Evolutionary conservation across 768 basidiomycete species (phyloP).

Genomic region (Pisolithus marmoratus): DNA sequence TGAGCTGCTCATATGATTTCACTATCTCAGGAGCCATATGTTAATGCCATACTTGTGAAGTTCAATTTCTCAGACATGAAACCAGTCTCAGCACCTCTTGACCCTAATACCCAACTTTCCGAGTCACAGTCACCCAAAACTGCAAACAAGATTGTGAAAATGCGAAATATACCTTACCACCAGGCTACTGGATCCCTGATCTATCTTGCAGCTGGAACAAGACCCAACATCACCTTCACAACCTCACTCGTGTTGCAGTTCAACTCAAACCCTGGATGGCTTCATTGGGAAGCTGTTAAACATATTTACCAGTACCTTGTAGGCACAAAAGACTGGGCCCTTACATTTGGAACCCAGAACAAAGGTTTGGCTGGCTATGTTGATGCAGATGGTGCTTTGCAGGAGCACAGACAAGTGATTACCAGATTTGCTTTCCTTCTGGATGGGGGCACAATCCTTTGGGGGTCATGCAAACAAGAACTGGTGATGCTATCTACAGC

Average conservation of each 20-base stretch:
- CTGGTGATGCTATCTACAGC: too few species aligned
- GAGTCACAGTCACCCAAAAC: not conserved
- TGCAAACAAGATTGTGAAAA: not conserved
- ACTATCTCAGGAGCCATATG: not conserved
- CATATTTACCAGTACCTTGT: conserved; percentile 12
- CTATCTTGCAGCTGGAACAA: conserved; percentile 9
- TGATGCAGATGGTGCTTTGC: not conserved
- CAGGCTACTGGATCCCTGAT: conserved; percentile 2
- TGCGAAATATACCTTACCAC: not conserved
- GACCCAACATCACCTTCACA: conserved; percentile 12
- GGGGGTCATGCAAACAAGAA: too few species aligned
- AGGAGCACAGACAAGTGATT: conserved; percentile 2
- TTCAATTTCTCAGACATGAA: conserved; percentile 5
- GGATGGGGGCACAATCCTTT: conserved; percentile 1
- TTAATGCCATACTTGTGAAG: too few species aligned
- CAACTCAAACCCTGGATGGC: not conserved
- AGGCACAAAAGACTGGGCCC: not conserved
- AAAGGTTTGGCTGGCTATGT: too few species aligned
- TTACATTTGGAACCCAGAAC: not conserved
- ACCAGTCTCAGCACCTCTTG: not conserved
- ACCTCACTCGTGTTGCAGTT: conserved; percentile 11
- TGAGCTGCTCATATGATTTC: not conserved
- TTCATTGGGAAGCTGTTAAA: conserved; percentile 11
- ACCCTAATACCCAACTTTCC: not conserved
- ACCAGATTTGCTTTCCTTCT: conserved; percentile 2